Evolutionary conservation across 2,329 filamentous ascomycete species (phyloP).

Genomic region (Calonectria pauciramosa): DNA sequence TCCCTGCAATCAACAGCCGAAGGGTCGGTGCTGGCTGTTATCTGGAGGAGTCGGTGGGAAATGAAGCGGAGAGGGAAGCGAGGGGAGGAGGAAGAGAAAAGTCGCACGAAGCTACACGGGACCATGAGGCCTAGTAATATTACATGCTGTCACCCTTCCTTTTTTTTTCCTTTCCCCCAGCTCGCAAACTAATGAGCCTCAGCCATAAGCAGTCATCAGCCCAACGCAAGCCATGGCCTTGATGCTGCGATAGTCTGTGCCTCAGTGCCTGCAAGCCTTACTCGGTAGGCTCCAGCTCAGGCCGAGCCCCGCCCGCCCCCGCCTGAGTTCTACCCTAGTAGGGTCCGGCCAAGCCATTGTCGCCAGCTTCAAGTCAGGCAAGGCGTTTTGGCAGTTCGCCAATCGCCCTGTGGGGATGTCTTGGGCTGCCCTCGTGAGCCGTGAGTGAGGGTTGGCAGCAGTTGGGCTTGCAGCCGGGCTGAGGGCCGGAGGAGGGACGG

Average conservation of each 20-base stretch:
- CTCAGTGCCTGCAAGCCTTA: conserved; percentile 8
- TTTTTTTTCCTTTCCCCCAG: background rate
- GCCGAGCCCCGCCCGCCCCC: conserved; percentile 37
- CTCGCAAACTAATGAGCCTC: conserved; percentile 6
- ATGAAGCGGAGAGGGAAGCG: background rate
- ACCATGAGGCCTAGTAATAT: conserved; percentile 14
- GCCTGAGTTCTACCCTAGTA: conserved; percentile 38
- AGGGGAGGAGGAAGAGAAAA: background rate
- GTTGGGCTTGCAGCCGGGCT: background rate
- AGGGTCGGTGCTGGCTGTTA: background rate
- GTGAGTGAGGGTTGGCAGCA: background rate
- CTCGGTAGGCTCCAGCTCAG: conserved; percentile 17
- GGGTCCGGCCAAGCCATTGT: conserved; percentile 35
- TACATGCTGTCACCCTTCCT: background rate
- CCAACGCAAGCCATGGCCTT: conserved; percentile 11
- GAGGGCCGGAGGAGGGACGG: background rate
- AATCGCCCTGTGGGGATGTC: conserved; percentile 21
- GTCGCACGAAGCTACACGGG: background rate
- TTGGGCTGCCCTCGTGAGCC: background rate
- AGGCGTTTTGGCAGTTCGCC: conserved; percentile 31
- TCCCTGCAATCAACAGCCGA: conserved; percentile 11
- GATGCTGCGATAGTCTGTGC: background rate
- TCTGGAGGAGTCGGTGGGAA: background rate
- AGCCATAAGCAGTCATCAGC: conserved; percentile 27
- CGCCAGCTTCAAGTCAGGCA: conserved; percentile 30